phyloP scores from a whole-genome alignment of 78 protist species.

The Dictyostelium purpureum region DNA sequence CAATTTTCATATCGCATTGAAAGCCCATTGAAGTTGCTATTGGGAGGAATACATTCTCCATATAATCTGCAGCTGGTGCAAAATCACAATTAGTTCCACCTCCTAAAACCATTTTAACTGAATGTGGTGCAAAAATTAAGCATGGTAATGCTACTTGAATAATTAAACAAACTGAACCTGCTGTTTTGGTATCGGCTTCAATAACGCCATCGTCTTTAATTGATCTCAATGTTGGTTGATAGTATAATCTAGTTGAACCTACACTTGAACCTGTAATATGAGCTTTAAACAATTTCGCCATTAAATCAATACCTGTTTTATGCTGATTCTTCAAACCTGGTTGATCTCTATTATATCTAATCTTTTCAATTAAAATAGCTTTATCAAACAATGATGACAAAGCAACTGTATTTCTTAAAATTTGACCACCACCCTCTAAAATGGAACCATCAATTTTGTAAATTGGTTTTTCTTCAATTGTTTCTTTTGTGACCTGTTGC shows the following conservation, averaged over 20 bases:
- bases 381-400: conserved; percentile 45
- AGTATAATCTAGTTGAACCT: conserved; percentile 13
- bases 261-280: not conserved
- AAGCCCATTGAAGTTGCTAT: conserved; percentile 40
- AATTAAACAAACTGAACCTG: conserved; percentile 75
- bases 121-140: conserved; percentile 27
- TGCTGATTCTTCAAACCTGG: conserved; percentile 88
- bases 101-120: conserved; percentile 18
- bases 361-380: conserved; percentile 57
- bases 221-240: not conserved
- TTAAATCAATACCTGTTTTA: conserved; percentile 74
- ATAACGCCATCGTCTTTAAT: not conserved
- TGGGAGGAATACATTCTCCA: conserved; percentile 68
- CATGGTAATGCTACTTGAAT: conserved; percentile 78
- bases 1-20: conserved; percentile 1
- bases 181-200: conserved; percentile 79
- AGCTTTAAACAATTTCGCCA: conserved; percentile 60
- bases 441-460: conserved; percentile 71
- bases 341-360: conserved; percentile 62
- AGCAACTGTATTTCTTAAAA: conserved; percentile 79
- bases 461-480: not conserved
- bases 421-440: conserved; percentile 90
- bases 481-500: not conserved
- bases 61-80: conserved; percentile 74
- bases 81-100: conserved; percentile 85